These are phyloP conservation scores for Apophysomyces variabilis DNA, from an alignment of 371 early-diverging fungal species.

Conservation along the genomic window DNA sequence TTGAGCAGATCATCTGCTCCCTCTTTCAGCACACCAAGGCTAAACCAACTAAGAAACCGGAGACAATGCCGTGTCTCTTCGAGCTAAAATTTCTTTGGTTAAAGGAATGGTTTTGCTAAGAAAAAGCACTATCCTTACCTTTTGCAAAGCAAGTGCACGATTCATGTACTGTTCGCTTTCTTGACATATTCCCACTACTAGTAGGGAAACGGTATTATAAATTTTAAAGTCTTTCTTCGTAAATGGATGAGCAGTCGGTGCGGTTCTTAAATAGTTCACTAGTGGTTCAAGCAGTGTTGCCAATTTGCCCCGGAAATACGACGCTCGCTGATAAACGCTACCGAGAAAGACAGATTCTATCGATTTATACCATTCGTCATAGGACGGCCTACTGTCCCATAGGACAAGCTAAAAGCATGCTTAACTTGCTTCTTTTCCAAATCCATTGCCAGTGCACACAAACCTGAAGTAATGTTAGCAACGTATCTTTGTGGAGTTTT, in stretches of 20 bases:
- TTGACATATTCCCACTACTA: slow-evolving; percentile 40
- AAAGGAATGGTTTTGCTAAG: neutral
- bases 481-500: slow-evolving; percentile 46
- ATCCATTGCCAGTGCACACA: neutral
- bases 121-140: slow-evolving; percentile 26
- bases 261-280: slow-evolving; percentile 38
- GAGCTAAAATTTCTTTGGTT: slow-evolving; percentile 26
- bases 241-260: slow-evolving; percentile 42
- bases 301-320: slow-evolving; percentile 43
- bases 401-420: slow-evolving; percentile 31
- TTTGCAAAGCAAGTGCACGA: slow-evolving; percentile 39
- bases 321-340: slow-evolving; percentile 13
- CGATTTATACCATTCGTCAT: slow-evolving; percentile 40
- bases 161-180: slow-evolving; percentile 33
- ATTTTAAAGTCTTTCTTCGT: slow-evolving; percentile 57
- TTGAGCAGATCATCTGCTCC: slow-evolving; percentile 25
- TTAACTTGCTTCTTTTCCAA: neutral
- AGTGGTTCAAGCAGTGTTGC: slow-evolving; percentile 34
- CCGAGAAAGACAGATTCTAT: slow-evolving; percentile 36
- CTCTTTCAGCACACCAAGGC: slow-evolving; percentile 35
- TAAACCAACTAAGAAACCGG: slow-evolving; percentile 56
- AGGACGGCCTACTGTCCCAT: slow-evolving; percentile 42
- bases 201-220: slow-evolving; percentile 37
- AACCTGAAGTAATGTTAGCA: slow-evolving; percentile 49
- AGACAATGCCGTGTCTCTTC: slow-evolving; percentile 49